Evolutionary conservation across 2,329 filamentous ascomycete genomes (phyloP), one percentile per base, ranked within the genome.

Genomic region (Cladosporium sp.): DNA sequence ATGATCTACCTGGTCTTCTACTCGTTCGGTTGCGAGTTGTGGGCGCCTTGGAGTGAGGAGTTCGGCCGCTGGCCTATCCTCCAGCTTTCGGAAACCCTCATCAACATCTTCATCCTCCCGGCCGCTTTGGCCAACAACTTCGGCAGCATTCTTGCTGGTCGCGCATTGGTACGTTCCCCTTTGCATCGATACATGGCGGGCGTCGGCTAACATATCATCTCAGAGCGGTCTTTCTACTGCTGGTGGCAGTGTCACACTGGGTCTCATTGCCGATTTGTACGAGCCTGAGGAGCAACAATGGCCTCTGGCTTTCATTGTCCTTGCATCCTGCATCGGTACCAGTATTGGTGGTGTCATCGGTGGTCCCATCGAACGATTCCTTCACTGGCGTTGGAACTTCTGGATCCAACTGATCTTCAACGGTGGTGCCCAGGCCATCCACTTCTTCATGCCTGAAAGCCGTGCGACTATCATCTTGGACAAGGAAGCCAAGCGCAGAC

Each of bases 381-480:
- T 82, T 8, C 64, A 82, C 27, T 91, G 87, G 88, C 77, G 79
- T 57, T 89, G 85, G 85, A 82, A 76, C 48, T 89, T 90, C 64
- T 92, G 88, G 88, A 86, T 91, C 53, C 88, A 92, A 69, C 79
- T 91, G 56, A 89, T 90, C 58, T 82, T 90, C 43, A 86, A 87
- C 27, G 85, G 71, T 3, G 76, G 80, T 32, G 80, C 89, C 5
- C 86, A 90, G 63, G 24, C 80, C 4, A 62, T 86, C 3, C 86
- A 90, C 64, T 72, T 84, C 30, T 60, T 86, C 50, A 74, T 82
- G 7, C 87, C 87, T 1, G 88, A 92, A 66, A 92, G 87, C 0
- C 78, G 88, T 47, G 80, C 82, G 0, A 89, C 85, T 3, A 80
- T 90, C 54, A 75, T 91, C 70, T 82, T 92, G 75, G 84, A 91